Percentiles rank a stretch among this genome's conserved stretches.
Conservation (phyloP, 2,329 filamentous ascomycete species). For the Teratosphaeriaceae sp. region DNA sequence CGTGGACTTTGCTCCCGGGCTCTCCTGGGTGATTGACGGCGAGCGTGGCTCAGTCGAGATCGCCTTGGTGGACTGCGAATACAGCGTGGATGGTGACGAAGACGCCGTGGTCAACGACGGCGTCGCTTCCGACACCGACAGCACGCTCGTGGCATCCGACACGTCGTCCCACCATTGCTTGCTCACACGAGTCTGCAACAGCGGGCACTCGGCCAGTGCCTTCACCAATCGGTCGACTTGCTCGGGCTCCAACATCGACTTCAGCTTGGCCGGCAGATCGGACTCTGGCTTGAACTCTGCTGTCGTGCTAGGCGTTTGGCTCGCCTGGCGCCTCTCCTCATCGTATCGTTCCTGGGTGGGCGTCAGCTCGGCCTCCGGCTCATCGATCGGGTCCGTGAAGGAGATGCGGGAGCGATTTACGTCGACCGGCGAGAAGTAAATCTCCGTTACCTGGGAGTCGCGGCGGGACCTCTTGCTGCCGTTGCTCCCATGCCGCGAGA, state of each 20-base stretch:
- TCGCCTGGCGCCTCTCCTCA: background rate
- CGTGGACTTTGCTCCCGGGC: background rate
- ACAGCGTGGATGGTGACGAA: constrained; percentile 11
- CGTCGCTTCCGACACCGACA: constrained; percentile 2
- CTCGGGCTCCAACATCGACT: constrained; percentile 14
- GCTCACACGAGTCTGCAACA: constrained; percentile 17
- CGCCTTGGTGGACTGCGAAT: constrained; percentile 11
- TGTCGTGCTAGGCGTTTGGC: too few species aligned
- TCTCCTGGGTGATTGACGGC: background rate
- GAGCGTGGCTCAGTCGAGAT: constrained; percentile 10
- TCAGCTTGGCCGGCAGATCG: background rate
- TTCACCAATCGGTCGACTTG: constrained; percentile 20
- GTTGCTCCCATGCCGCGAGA: background rate
- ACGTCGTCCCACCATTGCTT: constrained; percentile 22
- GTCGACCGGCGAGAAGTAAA: constrained; percentile 23
- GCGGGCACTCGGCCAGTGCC: constrained; percentile 17
- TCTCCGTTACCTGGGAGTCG: constrained; percentile 11
- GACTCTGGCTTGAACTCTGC: background rate
- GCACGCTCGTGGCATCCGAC: constrained; percentile 11
- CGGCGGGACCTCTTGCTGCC: background rate
- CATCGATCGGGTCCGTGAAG: constrained; percentile 16
- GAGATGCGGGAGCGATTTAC: constrained; percentile 15
- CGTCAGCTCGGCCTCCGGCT: constrained; percentile 8
- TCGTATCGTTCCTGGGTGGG: constrained; percentile 10
- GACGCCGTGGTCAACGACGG: constrained; percentile 15